Percentiles rank a stretch among this genome's conserved stretches.
phyloP scores from a whole-genome alignment of 768 basidiomycete genomes.

The Mycena filopes region DNA sequence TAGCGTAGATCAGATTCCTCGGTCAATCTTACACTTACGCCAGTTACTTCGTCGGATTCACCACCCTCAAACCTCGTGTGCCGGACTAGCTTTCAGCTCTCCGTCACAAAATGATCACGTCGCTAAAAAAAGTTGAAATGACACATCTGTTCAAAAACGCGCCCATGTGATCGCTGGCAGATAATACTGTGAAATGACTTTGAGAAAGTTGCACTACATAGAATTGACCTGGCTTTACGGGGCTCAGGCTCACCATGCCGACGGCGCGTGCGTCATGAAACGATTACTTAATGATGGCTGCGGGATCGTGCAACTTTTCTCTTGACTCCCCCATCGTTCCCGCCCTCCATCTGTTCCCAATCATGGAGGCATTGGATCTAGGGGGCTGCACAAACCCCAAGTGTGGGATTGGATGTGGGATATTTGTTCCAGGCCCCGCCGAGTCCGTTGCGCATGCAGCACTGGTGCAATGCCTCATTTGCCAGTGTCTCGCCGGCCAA shows the following conservation, averaged over 20 bases:
- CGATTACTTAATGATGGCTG: too few relatives aligned
- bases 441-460: background rate
- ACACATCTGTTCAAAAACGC: background rate
- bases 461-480: background rate
- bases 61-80: too few relatives aligned
- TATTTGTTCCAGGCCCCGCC: background rate
- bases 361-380: background rate
- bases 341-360: background rate
- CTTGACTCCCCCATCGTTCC: too few relatives aligned
- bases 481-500: background rate
- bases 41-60: too few relatives aligned
- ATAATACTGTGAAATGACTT: background rate
- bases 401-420: background rate
- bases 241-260: too few relatives aligned
- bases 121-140: slow-evolving; percentile 3
- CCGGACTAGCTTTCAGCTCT: too few relatives aligned
- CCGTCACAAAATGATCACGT: too few relatives aligned
- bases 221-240: background rate
- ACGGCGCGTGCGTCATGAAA: too few relatives aligned
- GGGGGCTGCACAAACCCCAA: background rate
- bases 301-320: too few relatives aligned
- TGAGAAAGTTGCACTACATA: background rate
- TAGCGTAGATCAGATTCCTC: slow-evolving; percentile 1
- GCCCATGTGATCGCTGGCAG: background rate
- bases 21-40: too few relatives aligned